Evolutionary conservation across 1,284 basidiomycete genomes (phyloP), one percentile per base, ranked within the genome.

Genomic region (Cryptococcus depauperatus): DNA sequence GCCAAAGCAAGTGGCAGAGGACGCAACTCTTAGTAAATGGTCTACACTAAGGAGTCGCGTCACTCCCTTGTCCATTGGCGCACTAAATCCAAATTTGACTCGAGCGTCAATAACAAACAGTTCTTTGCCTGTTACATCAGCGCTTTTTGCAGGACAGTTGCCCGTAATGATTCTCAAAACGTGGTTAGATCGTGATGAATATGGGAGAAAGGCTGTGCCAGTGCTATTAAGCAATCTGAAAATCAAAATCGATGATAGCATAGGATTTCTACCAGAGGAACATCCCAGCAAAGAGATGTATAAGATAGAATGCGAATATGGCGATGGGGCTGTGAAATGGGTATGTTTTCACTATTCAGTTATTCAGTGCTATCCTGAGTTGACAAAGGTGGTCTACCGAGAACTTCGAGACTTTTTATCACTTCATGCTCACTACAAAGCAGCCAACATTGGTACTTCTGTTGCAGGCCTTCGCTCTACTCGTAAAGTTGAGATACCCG

Each of bases 321-420:
- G 89, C 1, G 91, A 95, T 55, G 88, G 89, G n/a, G 83, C 83
- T 3, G 82, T 84, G 47, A 82, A 87, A 66, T 98, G 95, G 93
- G 75, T 75, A 52, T 55, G 61, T 54, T 4, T 39, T 4, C 13
- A n/a, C 21, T 10, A 22, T 35, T 23, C 19, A 23, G 21, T 35
- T 16, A 10, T 14, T 6, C 29, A 14, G 13, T 13, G 21, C 37
- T 23, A 14, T 23, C 19, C 13, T 28, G 30, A n/a, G 11, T 22
- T 28, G 3, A 39, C 25, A 26, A 26, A 74, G 74, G 90, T 96
- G 26, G 80, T 98, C 37, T 97, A 98, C 70, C 82, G 93, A 44
- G 85, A 93, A 69, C 76, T 96, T 42, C 81, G 88, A 50, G 93
- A 98, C 68, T 96, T 99, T 63, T 57, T 96, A 43, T 84, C 83